These are phyloP conservation scores for Populus hybrid DNA, from an alignment of 441 rosid species.

Conservation along the genomic window DNA sequence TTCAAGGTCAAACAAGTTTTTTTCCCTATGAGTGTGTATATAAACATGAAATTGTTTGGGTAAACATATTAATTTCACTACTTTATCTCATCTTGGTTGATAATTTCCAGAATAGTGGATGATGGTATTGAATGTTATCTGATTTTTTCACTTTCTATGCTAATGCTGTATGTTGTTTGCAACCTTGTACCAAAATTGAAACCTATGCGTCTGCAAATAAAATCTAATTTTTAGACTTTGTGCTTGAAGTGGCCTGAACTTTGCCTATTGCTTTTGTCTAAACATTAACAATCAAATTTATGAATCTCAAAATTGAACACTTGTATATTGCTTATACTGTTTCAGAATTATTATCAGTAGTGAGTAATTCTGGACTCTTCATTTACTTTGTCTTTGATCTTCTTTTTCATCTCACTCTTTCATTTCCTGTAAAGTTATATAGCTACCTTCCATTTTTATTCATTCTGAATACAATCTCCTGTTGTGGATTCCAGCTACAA, in stretches of 20 bases:
- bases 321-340: too few species aligned
- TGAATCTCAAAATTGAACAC: neutral
- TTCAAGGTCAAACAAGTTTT: conserved; percentile 42
- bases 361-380: neutral
- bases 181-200: neutral
- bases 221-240: neutral
- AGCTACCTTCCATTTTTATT: neutral
- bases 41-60: neutral
- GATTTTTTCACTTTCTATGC: neutral
- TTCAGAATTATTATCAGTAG: too few species aligned
- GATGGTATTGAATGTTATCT: neutral
- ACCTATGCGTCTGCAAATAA: neutral
- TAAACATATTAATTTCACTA: neutral
- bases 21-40: neutral
- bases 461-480: conserved; percentile 2
- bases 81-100: neutral
- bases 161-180: neutral
- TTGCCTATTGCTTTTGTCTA: neutral
- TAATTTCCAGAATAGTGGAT: neutral
- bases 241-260: neutral
- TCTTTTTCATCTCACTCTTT: neutral
- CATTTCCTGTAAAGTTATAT: neutral
- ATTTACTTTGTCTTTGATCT: neutral
- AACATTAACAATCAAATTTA: neutral
- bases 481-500: conserved; percentile 54